Percentiles rank a stretch among this genome's conserved stretches.
Conservation (phyloP, 805 yeast species). For the Metschnikowia borealis region DNA sequence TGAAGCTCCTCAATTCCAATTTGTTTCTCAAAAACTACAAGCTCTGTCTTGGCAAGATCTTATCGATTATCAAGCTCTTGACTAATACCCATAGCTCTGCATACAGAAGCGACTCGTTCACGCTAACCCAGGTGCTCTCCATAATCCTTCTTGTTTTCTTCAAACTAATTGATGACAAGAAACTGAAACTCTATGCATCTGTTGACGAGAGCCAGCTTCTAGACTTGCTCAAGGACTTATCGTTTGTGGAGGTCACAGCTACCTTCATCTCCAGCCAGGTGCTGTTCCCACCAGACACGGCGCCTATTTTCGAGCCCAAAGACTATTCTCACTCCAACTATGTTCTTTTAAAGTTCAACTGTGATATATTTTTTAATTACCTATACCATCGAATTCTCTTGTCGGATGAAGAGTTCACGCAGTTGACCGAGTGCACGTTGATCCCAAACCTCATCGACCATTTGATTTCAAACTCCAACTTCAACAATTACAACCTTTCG, state of each 20-base stretch:
- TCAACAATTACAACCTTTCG: conserved; percentile 30
- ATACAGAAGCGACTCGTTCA: conserved; percentile 14
- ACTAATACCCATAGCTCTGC: not conserved
- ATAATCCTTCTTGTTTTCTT: conserved; percentile 31
- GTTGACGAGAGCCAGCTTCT: conserved; percentile 16
- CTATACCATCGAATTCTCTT: conserved; percentile 33
- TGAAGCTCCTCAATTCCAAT: conserved; percentile 35
- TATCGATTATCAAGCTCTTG: conserved; percentile 11
- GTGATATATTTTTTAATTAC: conserved; percentile 42
- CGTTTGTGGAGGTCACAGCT: conserved; percentile 43
- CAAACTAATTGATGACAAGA: conserved; percentile 27
- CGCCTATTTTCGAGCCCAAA: not conserved
- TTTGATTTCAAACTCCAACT: conserved; percentile 31
- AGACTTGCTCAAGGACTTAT: conserved; percentile 52
- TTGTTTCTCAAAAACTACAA: conserved; percentile 34
- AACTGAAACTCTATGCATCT: conserved; percentile 16
- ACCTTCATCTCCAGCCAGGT: conserved; percentile 30
- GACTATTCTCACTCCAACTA: conserved; percentile 21
- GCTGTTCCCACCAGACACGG: conserved; percentile 9
- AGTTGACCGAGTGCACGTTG: conserved; percentile 23
- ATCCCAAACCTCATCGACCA: conserved; percentile 28
- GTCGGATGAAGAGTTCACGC: conserved; percentile 31
- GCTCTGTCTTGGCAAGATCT: conserved; percentile 36
- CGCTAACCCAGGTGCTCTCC: conserved; percentile 33
- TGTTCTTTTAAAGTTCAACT: conserved; percentile 33